Evolutionary conservation across 176 grass and related monocot genomes (phyloP), one percentile per base, ranked within the genome.

Genomic region (Musa schizocarpa): DNA sequence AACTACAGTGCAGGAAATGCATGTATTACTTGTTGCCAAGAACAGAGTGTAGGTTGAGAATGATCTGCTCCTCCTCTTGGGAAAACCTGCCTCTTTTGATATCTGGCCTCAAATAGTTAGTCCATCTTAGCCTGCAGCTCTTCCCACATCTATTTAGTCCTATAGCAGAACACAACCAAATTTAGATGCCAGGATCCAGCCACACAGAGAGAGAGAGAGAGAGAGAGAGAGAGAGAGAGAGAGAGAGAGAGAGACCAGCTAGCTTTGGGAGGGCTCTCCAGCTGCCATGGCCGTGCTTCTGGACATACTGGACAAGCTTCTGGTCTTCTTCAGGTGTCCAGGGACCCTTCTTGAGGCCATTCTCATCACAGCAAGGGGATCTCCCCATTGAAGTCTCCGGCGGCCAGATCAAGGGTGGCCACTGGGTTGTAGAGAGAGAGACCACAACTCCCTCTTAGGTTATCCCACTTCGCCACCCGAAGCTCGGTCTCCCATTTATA

Each of bases 11-110:
- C 11, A 13, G 63, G 22, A 9, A 19, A 25, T 4, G 13, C 3
- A 13, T 25, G 34, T 61, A 58, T 75, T 75, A 75, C 73, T 75
- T 75, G 73, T 75, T 75, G 54, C 73, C 73, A 11, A 75, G 73
- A 54, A 75, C 3, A 9, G 73, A 75, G 16, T 75, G 73, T 53
- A 75, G 53, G 29, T 75, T 17, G 55, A 75, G 73, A 43, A 75
- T 75, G 73, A 26, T 75, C 17, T 58, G 53, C 55, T 75, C 73
- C 48, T 75, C 73, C 25, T 75, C 73, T 10, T 27, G 26, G 9
- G 73, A 61, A 54, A 75, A 75, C 16, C 34, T 75, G 26, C 73
- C 73, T 75, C 73, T 75, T 17, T 75, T 75, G 54, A 75, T 75
- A 13, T 75, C 73, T 21, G 73, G 73, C 54, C 73, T 75, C 26